Percentiles rank a stretch among this genome's conserved stretches.
Conservation (phyloP, 2,329 filamentous ascomycete genomes). For the Metarhizium rileyi region DNA sequence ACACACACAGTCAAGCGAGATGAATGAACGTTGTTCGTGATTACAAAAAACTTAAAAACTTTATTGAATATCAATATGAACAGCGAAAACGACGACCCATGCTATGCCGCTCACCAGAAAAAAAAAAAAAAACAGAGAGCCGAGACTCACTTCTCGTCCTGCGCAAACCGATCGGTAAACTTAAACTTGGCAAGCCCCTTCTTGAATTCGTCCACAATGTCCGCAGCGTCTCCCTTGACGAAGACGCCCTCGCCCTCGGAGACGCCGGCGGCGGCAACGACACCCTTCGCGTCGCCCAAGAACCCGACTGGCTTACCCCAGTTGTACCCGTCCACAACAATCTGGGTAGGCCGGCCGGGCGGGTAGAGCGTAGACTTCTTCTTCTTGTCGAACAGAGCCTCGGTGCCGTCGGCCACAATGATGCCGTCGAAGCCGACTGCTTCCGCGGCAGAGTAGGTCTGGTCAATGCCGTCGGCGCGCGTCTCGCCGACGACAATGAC, state of each 20-base stretch:
- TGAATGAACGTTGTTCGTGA: no score
- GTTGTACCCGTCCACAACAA: constrained; percentile 51
- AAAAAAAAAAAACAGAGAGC: no score
- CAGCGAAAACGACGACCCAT: no score
- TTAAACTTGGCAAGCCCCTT: constrained; percentile 54
- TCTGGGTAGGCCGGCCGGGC: constrained; percentile 50
- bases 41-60: no score
- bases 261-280: constrained; percentile 36
- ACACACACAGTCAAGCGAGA: no score
- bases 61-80: no score
- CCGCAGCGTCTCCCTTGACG: constrained; percentile 20
- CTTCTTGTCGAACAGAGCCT: constrained; percentile 37
- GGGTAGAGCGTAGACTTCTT: constrained; percentile 49
- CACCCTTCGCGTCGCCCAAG: constrained; percentile 34
- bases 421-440: constrained; percentile 54
- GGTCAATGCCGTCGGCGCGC: constrained; percentile 43
- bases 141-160: constrained; percentile 31
- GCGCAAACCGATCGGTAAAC: constrained; percentile 53
- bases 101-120: no score
- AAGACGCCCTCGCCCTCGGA: constrained; percentile 32
- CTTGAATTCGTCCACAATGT: constrained; percentile 37
- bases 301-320: constrained; percentile 63
- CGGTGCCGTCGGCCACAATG: constrained; percentile 46
- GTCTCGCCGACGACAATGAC: constrained; percentile 52
- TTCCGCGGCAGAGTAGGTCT: constrained; percentile 56